Evolutionary conservation across 108 stramenopile species (phyloP), one percentile per base, ranked within the genome.

Genomic region (Fragilariopsis cylindrus): DNA sequence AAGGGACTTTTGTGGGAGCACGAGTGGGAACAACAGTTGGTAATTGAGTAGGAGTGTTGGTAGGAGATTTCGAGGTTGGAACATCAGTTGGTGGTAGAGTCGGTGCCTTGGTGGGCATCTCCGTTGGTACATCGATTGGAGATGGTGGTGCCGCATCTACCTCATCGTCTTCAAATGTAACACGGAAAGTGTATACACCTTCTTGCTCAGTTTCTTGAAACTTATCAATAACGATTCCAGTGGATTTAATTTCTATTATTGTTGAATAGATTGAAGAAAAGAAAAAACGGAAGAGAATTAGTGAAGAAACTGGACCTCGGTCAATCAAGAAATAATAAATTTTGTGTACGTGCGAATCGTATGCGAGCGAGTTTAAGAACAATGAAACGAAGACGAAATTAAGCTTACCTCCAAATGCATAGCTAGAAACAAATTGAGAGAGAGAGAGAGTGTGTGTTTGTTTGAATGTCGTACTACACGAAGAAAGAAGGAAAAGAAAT

Each of bases 101-200:
- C 1, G 64, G 64, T 65, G 7, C 12, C 60, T 19, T 16, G 15
- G 60, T 63, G 0, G 60, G 60, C 18, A 2, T 18, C 2, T 19
- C 2, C n/a, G 53, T 54, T 15, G 53, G 2, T 15, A 15, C n/a
- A 54, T 15, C n/a, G 0, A 54, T 15, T n/a, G 2, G 53, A 54
- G 2, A 15, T n/a, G 53, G 1, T 54, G 53, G 53, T 0, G n/a
- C n/a, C 2, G 15, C 53, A 2, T 15, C n/a, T n/a, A 54, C 1
- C 0, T 0, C 60, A 60, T 60, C 50, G 13, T 13, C 50, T 2
- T 52, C 50, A 13, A 52, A 52, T 9, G 41, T 63, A 12, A 74
- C 73, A 7, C 64, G 48, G 30, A 74, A 74, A 40, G 42, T 74
- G 60, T 48, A 74, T 4, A 74, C 62, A 40, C 73, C 73, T 9